A percentile compares a stretch with the other conserved stretches of the same genome.
Conservation (phyloP, 768 basidiomycete genomes). For the Pulveroboletus sp. region DNA sequence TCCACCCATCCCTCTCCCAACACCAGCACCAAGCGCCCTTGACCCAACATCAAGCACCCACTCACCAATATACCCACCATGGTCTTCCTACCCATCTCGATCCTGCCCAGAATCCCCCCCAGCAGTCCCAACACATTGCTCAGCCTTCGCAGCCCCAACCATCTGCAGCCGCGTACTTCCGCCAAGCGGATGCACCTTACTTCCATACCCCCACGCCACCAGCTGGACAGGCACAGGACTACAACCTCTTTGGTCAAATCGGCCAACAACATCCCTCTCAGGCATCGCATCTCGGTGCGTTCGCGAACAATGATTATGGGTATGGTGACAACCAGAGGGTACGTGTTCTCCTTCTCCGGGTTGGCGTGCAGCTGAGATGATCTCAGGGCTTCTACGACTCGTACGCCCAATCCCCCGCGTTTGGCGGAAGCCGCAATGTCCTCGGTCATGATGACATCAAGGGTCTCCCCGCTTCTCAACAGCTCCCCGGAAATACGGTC, state of each 20-base stretch:
- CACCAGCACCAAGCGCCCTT: constrained; percentile 32
- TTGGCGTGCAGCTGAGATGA: constrained; percentile 14
- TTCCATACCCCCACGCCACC: constrained; percentile 80
- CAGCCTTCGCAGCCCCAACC: constrained; percentile 38
- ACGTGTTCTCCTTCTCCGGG: constrained; percentile 22
- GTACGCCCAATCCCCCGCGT: constrained; percentile 60
- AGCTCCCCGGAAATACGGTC: constrained; percentile 46
- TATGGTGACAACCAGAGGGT: constrained; percentile 69
- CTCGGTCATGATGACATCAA: constrained; percentile 77
- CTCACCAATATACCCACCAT: constrained; percentile 60
- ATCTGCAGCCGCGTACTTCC: constrained; percentile 63
- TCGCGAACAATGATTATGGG: constrained; percentile 61
- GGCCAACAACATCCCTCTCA: constrained; percentile 53
- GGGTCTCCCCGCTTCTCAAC: constrained; percentile 57
- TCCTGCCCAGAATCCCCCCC: constrained; percentile 42
- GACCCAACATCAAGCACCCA: constrained; percentile 35
- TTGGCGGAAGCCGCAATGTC: constrained; percentile 55
- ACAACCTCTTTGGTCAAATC: constrained; percentile 66
- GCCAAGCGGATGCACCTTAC: constrained; percentile 66
- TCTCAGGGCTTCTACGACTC: constrained; percentile 72
- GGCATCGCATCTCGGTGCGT: constrained; percentile 46
- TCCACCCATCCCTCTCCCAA: constrained; percentile 29
- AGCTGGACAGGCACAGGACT: constrained; percentile 55
- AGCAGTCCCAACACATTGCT: constrained; percentile 42
- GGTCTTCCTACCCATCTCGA: constrained; percentile 62